These are phyloP conservation scores for Strobilomyces echinocephalus DNA, from an alignment of 768 basidiomycete species.

Conservation along the genomic window DNA sequence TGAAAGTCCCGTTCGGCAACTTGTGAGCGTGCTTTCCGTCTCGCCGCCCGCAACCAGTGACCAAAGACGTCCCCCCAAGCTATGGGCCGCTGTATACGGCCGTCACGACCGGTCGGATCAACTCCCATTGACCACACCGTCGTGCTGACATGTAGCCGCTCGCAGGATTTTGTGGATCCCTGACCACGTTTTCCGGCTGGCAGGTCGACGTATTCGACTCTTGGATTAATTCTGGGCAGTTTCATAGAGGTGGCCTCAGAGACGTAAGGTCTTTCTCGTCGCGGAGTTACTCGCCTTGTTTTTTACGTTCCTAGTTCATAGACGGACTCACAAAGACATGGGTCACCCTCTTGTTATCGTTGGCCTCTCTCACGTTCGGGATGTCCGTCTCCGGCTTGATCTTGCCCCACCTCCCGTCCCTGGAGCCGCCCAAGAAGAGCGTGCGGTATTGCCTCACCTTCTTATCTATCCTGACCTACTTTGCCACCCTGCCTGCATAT, in stretches of 20 bases:
- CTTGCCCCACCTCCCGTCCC: conserved; percentile 37
- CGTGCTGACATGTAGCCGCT: background rate
- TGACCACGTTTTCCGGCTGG: conserved; percentile 97
- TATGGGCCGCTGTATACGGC: conserved; percentile 88
- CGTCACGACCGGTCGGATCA: conserved; percentile 67
- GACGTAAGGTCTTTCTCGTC: conserved; percentile 48
- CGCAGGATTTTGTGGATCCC: conserved; percentile 87
- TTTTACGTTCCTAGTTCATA: conserved; percentile 54
- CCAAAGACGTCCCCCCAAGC: conserved; percentile 36
- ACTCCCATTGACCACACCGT: background rate
- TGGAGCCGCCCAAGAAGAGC: conserved; percentile 38
- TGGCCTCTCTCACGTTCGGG: conserved; percentile 78
- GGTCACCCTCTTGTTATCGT: conserved; percentile 71
- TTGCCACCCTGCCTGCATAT: conserved; percentile 72
- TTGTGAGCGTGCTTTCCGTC: conserved; percentile 50
- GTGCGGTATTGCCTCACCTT: conserved; percentile 49
- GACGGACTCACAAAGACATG: conserved; percentile 80
- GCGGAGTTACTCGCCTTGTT: background rate
- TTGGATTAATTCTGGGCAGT: conserved; percentile 66
- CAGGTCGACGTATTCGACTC: conserved; percentile 82
- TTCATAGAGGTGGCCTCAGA: conserved; percentile 58
- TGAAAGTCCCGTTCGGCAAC: conserved; percentile 67
- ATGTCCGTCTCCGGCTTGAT: conserved; percentile 49
- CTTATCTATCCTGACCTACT: conserved; percentile 63
- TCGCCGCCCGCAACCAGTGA: conserved; percentile 6